Conservation (phyloP, 345 rosid genomes). For the Citrus medica region DNA sequence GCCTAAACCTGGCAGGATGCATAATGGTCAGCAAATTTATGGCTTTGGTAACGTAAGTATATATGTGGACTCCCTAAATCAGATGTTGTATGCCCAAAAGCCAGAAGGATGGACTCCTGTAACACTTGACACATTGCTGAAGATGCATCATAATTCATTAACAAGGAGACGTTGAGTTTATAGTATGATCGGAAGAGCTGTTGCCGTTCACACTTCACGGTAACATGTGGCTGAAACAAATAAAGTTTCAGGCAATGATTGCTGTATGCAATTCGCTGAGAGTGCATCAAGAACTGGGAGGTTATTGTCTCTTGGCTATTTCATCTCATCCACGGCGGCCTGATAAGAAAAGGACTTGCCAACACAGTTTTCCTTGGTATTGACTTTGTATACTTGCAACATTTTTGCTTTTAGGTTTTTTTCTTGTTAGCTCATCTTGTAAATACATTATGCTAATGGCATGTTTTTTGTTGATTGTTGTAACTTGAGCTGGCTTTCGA, state of each 20-base stretch:
- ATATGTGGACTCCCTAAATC: constrained; percentile 61
- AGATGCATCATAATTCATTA: constrained; percentile 63
- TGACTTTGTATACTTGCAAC: not conserved
- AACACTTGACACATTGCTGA: constrained; percentile 67
- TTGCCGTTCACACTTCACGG: not conserved
- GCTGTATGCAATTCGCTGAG: not conserved
- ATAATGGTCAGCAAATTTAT: constrained; percentile 79
- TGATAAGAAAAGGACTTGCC: not conserved
- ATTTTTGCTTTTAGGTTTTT: not conserved
- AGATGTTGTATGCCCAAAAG: constrained; percentile 66
- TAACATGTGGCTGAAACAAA: not conserved
- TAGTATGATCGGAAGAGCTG: not conserved
- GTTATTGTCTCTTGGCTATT: not conserved
- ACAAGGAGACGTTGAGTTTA: constrained; percentile 42
- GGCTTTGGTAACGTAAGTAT: constrained; percentile 84
- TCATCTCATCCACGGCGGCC: not conserved
- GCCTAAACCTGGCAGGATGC: constrained; percentile 76
- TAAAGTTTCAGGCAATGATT: not conserved
- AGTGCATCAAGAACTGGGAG: not conserved
- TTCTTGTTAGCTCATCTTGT: not conserved
- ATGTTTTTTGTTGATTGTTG: not conserved
- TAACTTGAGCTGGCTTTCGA: no score
- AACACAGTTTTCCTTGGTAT: not conserved
- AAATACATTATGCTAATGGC: not conserved
- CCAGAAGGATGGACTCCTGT: constrained; percentile 67